Base-by-base conservation (phyloP, 306 rosid species). In the Sicyos edulis region DNA sequence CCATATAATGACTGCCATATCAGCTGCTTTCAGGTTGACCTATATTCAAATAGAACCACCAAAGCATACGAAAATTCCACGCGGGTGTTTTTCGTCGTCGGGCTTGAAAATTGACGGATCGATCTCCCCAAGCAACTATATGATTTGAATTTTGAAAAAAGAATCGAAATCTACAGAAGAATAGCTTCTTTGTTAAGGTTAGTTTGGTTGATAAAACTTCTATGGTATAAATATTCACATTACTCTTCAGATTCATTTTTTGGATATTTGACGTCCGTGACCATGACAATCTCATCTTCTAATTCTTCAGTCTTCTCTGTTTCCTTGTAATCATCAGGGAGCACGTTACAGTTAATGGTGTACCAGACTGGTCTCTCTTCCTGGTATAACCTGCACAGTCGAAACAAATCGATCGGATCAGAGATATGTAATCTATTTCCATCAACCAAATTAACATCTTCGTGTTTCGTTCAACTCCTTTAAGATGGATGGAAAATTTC, bases 301-400 rank as follows among this genome's bases (percentile, higher is more conserved):
- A 72, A 57, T 70, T 80, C 87, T 73, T 75, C 84, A 40, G 54
- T 79, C 45, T 7, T 78, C 79, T 83, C 75, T 52, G 78, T 54
- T 82, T 80, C 87, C 83, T 80, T 82, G 84, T 80, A 74, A 73
- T 83, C 87, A 79, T 86, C 83, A 7, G 95, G 91, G 67, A 87
- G 89, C 52, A 24, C 84, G 61, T 90, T 88, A 70, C 99, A 93
- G 81, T 93, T 83, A 20, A 93, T 85, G 80, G 83, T 86, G 86
- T 86, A 84, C 95, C 91, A 87, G 14, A 93, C 87, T 0, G 95
- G 97, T 75, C 90, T 88, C 91, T 93, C 99, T 77, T 86, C 89
- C 80, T 87, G 96, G 83, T 90, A 93, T 85, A 89, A 81, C 63
- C 99, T 93, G 85, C 73, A 68, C 37, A 40, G 74, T 77, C 47